Conservation (phyloP, 2,329 filamentous ascomycete genomes). For the Venturia nashicola region DNA sequence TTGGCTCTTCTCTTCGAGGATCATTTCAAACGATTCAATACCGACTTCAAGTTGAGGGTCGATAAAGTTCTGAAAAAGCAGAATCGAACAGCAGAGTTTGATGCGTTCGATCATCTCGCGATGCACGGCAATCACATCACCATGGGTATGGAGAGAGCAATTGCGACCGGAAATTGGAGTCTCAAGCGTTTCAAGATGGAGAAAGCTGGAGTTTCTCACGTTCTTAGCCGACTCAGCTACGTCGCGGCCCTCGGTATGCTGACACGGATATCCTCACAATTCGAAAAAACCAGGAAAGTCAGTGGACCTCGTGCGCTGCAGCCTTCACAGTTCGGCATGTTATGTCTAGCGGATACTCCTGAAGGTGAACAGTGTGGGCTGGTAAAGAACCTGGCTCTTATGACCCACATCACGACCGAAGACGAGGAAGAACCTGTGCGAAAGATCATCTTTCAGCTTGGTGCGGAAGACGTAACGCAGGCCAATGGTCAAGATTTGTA, state of each 20-base stretch:
- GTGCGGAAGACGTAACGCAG: conserved; percentile 69
- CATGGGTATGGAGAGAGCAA: conserved; percentile 85
- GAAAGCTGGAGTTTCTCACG: conserved; percentile 88
- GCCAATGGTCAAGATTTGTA: conserved; percentile 83
- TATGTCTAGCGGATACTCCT: conserved; percentile 92
- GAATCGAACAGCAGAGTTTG: conserved; percentile 76
- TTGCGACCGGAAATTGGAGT: conserved; percentile 96
- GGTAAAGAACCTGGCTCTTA: conserved; percentile 93
- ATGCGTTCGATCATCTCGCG: conserved; percentile 73
- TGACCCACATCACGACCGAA: conserved; percentile 98
- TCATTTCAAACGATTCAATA: conserved; percentile 90
- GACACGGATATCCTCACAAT: conserved; percentile 96
- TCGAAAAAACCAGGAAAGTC: conserved; percentile 96
- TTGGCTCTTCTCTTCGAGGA: conserved; percentile 92
- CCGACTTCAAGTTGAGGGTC: conserved; percentile 80
- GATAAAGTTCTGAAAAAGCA: conserved; percentile 94
- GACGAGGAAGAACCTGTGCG: conserved; percentile 86
- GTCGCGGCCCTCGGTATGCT: conserved; percentile 98
- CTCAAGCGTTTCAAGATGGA: conserved; percentile 99
- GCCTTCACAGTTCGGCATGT: conserved; percentile 95
- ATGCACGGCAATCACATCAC: conserved; percentile 82
- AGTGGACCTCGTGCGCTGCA: conserved; percentile 90
- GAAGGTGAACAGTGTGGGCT: conserved; percentile 97
- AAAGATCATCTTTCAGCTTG: conserved; percentile 74
- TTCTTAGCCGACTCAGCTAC: conserved; percentile 88